A percentile compares a stretch with the other conserved stretches of the same genome.
Conservation (phyloP, 768 basidiomycete genomes). For the Cyclocybe cylindracea region DNA sequence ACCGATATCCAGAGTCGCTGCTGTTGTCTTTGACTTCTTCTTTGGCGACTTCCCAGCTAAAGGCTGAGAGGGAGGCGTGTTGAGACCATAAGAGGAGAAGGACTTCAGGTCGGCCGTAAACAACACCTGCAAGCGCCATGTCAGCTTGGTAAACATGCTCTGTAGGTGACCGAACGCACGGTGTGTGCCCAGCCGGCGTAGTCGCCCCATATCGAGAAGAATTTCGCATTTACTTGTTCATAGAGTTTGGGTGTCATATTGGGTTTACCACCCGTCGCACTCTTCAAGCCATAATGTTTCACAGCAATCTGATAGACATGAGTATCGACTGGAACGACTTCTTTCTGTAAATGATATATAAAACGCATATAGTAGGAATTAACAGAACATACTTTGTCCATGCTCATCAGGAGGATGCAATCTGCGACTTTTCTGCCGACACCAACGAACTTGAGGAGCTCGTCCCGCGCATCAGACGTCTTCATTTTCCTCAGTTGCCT, state of each 20-base stretch:
- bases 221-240: conserved; percentile 62
- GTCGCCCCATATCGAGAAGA: conserved; percentile 73
- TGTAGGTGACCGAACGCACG: conserved; percentile 38
- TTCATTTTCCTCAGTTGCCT: conserved; percentile 44
- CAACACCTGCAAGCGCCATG: conserved; percentile 49
- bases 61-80: conserved; percentile 20
- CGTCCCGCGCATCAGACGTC: conserved; percentile 66
- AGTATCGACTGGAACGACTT: conserved; percentile 93
- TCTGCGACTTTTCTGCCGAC: conserved; percentile 98
- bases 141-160: not conserved
- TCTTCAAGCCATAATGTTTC: conserved; percentile 73
- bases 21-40: conserved; percentile 2
- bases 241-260: conserved; percentile 79
- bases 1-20: not conserved
- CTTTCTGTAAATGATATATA: conserved; percentile 47
- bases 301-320: conserved; percentile 90
- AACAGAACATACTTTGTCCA: conserved; percentile 68
- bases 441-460: conserved; percentile 81
- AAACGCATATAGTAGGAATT: not conserved
- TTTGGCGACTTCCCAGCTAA: conserved; percentile 7
- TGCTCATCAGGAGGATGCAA: conserved; percentile 89
- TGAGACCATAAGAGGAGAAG: conserved; percentile 61
- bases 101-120: conserved; percentile 76
- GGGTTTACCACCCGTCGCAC: conserved; percentile 43
- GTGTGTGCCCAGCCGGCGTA: conserved; percentile 93